Percentiles rank a stretch among this genome's conserved stretches.
These are phyloP conservation scores for Auxenochlorella protothecoides DNA, from an alignment of 139 green algal genomes.

Conservation along the genomic window DNA sequence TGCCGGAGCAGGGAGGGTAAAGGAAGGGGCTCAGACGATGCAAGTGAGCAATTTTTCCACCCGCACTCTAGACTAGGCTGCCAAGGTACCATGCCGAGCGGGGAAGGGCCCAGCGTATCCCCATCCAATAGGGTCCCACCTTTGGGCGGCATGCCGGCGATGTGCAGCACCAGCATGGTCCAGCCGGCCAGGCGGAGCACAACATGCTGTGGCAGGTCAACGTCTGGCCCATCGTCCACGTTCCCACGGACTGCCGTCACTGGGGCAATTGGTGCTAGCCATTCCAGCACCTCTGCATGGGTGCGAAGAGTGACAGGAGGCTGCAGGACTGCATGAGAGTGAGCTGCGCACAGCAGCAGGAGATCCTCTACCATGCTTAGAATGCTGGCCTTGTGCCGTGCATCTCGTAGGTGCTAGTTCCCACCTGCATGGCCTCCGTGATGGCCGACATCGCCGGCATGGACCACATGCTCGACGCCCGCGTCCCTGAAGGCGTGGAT, in stretches of 20 bases:
- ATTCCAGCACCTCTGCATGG: background rate
- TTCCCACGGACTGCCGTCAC: conserved; percentile 7
- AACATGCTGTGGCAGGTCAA: background rate
- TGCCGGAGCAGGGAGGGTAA: background rate
- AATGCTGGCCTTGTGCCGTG: too few relatives aligned
- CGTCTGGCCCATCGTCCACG: background rate
- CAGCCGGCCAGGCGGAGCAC: conserved; percentile 1
- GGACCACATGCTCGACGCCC: background rate
- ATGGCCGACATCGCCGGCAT: conserved; percentile 9
- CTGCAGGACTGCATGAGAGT: too few relatives aligned
- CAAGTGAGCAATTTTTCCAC: too few relatives aligned
- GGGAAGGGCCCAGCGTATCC: too few relatives aligned
- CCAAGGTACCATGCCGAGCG: too few relatives aligned
- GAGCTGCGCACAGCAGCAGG: too few relatives aligned
- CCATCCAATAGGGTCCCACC: background rate
- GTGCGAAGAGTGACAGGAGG: background rate
- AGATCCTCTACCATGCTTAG: too few relatives aligned
- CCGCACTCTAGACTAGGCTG: too few relatives aligned
- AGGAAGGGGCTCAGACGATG: too few relatives aligned
- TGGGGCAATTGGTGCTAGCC: background rate
- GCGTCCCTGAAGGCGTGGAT: background rate
- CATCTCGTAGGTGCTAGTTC: too few relatives aligned
- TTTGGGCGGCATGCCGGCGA: conserved; percentile 1
- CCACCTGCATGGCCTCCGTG: conserved; percentile 1
- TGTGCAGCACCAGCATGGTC: conserved; percentile 9